Base-by-base conservation (phyloP, 352 stramenopile genomes). In the Hyaloperonospora brassicae region DNA sequence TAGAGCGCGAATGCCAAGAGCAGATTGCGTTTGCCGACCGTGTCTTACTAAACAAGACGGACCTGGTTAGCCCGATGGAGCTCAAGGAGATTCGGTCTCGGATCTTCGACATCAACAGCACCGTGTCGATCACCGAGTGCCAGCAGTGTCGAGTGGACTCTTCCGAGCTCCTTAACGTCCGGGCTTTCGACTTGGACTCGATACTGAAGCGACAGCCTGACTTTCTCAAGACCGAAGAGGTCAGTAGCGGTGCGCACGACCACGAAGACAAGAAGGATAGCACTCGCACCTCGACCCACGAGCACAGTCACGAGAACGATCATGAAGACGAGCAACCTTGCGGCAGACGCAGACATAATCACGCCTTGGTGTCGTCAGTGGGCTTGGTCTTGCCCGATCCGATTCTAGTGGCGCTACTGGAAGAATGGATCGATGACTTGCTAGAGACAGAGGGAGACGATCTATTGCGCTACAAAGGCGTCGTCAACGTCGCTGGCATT, bases 11-110 rank as follows among this genome's bases (percentile, higher is more conserved):
- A 68, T 93, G 91, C 8, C 73, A 93, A 39, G 87, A 98, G 70
- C 96, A 98, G 72, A 87, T 98, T 40, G 93, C 93, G 0, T 98
- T 98, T 74, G 89, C 93, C 1, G 95, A 98, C 68, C 91, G 93
- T 21, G 88, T 98, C 61, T 50, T 98, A 34, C 73, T 98, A 24
- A 98, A 98, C 70, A 98, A 98, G 61, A 87, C 93, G 40, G 95
- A 98, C 70, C 72, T 98, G 27, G 91, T 98, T 1, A 90, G 66
- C 14, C 42, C 36, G 5, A 72, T 85, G 22, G 89, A 98, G 65
- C 49, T 86, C 30, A 64, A 31, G 11, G 50, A 66, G 31, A 61
- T 84, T 39, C 55, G 48, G 22, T 17, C 34, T 25, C 62, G 58
- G 27, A 67, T 87, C 48, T 42, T 46, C n/a, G 57, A 57, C n/a